These are phyloP conservation scores for Saccharomycopsis sp. DNA, from an alignment of 805 yeast genomes.

Conservation along the genomic window DNA sequence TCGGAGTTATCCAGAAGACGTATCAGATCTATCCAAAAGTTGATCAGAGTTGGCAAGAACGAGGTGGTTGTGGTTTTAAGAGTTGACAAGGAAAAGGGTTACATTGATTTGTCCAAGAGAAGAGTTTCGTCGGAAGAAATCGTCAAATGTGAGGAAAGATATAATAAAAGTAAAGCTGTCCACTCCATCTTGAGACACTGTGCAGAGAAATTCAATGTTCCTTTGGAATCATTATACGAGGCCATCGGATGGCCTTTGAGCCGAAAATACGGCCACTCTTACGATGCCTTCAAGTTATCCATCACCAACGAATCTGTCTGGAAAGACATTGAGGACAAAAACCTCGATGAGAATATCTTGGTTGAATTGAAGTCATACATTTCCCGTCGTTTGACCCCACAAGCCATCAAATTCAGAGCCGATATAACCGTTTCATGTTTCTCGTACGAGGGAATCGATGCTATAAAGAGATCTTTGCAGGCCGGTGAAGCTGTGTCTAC, in stretches of 20 bases:
- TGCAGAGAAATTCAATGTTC: constrained; percentile 89
- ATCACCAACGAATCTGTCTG: constrained; percentile 85
- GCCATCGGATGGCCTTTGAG: constrained; percentile 96
- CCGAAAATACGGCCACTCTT: constrained; percentile 92
- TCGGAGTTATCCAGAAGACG: constrained; percentile 98
- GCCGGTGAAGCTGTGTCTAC: constrained; percentile 83
- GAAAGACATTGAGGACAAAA: constrained; percentile 69
- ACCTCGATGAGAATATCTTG: constrained; percentile 50
- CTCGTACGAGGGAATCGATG: constrained; percentile 95
- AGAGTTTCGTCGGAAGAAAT: constrained; percentile 98
- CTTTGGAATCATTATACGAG: constrained; percentile 80
- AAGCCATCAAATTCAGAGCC: constrained; percentile 96
- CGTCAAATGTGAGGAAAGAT: constrained; percentile 94
- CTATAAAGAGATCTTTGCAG: constrained; percentile 80
- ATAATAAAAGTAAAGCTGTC: constrained; percentile 93
- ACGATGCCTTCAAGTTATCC: constrained; percentile 94
- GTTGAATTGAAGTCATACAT: constrained; percentile 84
- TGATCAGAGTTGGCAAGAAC: constrained; percentile 96
- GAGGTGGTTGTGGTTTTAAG: constrained; percentile 97
- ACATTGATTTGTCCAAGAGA: constrained; percentile 95
- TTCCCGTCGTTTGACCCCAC: constrained; percentile 92
- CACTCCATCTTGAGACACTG: constrained; percentile 98
- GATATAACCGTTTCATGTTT: constrained; percentile 97
- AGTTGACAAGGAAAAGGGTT: constrained; percentile 98
- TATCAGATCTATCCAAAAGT: constrained; percentile 93